Conservation (phyloP, 73 alveolate genomes). For the Paramecium pentaurelia region DNA sequence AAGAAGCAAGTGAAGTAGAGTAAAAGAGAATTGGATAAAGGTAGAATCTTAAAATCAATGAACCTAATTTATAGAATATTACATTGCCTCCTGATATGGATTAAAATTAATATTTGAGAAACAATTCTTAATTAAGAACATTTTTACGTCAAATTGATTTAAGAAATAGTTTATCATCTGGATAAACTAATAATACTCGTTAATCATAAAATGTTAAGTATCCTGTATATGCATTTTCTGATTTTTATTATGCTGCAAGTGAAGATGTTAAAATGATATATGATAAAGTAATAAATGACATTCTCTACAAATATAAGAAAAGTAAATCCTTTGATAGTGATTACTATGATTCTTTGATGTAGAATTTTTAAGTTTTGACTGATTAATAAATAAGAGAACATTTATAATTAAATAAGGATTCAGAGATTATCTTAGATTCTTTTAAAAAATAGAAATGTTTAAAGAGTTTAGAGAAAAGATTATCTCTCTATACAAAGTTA, state of each 20-base stretch:
- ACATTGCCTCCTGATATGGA: background rate
- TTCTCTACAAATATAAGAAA: background rate
- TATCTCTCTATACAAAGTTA: background rate
- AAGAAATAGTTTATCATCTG: constrained; percentile 5
- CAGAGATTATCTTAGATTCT: background rate
- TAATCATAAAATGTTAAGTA: background rate
- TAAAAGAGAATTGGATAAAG: background rate
- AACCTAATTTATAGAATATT: background rate
- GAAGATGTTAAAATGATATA: background rate
- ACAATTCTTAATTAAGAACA: background rate
- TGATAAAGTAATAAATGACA: background rate
- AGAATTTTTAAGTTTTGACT: background rate
- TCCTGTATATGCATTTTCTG: constrained; percentile 39
- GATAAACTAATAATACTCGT: background rate
- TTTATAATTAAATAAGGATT: background rate
- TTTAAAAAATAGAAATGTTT: background rate
- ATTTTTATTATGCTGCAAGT: constrained; percentile 33
- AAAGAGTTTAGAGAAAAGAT: background rate
- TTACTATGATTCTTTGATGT: background rate
- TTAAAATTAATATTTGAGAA: background rate
- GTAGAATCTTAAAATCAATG: background rate
- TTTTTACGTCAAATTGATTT: background rate
- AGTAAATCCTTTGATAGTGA: background rate
- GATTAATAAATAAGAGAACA: constrained; percentile 4
- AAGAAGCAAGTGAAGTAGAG: background rate